phyloP scores from a whole-genome alignment of 106 monocot species.

The Phalaenopsis equestris region DNA sequence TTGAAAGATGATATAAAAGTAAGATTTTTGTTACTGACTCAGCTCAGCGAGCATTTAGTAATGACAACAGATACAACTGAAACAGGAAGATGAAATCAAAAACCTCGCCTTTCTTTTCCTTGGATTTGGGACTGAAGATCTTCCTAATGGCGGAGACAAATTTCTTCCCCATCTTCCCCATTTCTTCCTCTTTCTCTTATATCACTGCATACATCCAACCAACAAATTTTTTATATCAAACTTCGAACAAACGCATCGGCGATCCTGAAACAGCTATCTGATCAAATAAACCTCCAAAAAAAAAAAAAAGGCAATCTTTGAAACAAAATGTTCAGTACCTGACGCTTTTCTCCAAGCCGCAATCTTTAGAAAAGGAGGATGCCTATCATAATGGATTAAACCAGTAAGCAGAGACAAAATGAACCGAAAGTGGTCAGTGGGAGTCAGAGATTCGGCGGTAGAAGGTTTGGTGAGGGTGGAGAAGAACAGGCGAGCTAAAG shows the following conservation, averaged over 20 bases:
- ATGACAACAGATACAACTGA: background rate
- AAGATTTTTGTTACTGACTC: background rate
- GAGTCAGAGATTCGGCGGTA: too few relatives aligned
- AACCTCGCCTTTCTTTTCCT: slow-evolving; percentile 47
- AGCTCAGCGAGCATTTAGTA: background rate
- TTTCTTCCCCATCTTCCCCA: slow-evolving; percentile 71
- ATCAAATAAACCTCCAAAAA: background rate
- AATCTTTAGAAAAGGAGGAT: background rate
- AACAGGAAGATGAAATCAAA: background rate
- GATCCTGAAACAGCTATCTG: background rate
- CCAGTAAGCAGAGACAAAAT: too few relatives aligned
- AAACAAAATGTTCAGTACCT: background rate
- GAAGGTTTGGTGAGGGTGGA: too few relatives aligned
- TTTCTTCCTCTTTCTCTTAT: slow-evolving; percentile 11
- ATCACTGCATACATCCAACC: background rate
- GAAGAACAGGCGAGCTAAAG: too few relatives aligned
- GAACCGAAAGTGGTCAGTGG: too few relatives aligned
- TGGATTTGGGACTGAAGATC: slow-evolving; percentile 72
- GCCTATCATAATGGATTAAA: background rate
- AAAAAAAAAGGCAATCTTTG: background rate
- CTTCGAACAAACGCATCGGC: background rate
- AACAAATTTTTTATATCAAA: too few relatives aligned
- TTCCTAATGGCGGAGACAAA: slow-evolving; percentile 75
- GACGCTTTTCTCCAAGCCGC: background rate
- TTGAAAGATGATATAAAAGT: background rate